Evolutionary conservation across 2,329 filamentous ascomycete species (phyloP), one percentile per base, ranked within the genome.

Genomic region (Xylaria multiplex): DNA sequence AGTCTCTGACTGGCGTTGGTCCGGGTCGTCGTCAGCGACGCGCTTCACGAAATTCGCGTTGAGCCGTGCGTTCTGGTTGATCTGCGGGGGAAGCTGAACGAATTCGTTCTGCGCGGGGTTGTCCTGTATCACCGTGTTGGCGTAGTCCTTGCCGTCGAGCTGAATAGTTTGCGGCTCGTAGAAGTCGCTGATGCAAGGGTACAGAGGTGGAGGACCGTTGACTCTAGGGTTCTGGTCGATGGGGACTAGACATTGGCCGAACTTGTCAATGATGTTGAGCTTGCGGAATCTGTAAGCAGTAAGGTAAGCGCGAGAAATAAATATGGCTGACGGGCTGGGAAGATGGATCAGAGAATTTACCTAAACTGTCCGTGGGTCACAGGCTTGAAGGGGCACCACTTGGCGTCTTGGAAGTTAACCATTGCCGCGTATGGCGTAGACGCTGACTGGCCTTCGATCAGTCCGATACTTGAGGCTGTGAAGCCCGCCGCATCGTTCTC

Each of bases 221-320:
- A 42, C 9, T 19, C 63, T 50, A 2, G 75, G 72, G 48, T 65
- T 54, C 45, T 30, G 62, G 37, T 80, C 75, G 16, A 81, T 75
- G 19, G 75, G 75, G 9, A 69, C 50, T 27, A 82, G 58, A 9
- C 73, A 72, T 54, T 84, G 83, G 0, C 83, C 83, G 52, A 84
- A 84, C 68, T 84, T 84, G 72, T 85, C 83, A 37, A 85, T 73
- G 46, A 85, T 77, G 68, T 83, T 82, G 48, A 86, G 62, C 67
- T 83, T 82, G 2, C 32, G 37, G 42, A 67, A 64, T n/a, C 53
- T 66, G 30, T 30, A 30, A 3, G n/a, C n/a, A 6, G 11, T 48
- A 24, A 24, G 43, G 49, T 48, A 37, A 53, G 35, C 27, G 6
- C 6, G 27, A 48, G 8, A 27, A 32, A 19, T n/a, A n/a, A n/a